A percentile compares a stretch with the other conserved stretches of the same genome.
Conservation (phyloP, 495 filamentous ascomycete genomes). For the Parathielavia hyrcaniae region DNA sequence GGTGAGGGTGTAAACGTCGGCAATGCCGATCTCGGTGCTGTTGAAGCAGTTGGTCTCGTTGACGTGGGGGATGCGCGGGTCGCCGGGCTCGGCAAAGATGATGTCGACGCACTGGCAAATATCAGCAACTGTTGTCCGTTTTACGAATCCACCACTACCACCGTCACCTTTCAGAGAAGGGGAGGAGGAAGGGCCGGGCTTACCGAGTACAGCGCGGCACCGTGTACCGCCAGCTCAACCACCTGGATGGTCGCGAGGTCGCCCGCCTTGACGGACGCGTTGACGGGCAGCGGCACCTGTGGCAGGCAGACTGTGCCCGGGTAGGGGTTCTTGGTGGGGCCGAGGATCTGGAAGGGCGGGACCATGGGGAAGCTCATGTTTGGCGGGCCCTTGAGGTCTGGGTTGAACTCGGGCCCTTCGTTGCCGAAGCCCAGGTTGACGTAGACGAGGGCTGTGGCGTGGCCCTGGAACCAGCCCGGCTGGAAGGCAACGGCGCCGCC, state of each 20-base stretch:
- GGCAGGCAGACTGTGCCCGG: slow-evolving; percentile 84
- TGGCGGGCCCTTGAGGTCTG: slow-evolving; percentile 44
- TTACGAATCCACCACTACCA: background rate
- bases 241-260: slow-evolving; percentile 94
- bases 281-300: slow-evolving; percentile 78
- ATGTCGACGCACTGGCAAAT: slow-evolving; percentile 75
- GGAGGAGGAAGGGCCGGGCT: slow-evolving; percentile 34
- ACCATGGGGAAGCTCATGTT: slow-evolving; percentile 89
- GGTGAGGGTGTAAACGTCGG: slow-evolving; percentile 63
- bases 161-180: too few species aligned
- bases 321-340: slow-evolving; percentile 74
- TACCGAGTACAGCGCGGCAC: slow-evolving; percentile 87
- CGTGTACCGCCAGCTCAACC: slow-evolving; percentile 82
- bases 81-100: slow-evolving; percentile 66
- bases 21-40: slow-evolving; percentile 63
- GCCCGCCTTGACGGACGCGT: slow-evolving; percentile 64
- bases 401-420: slow-evolving; percentile 39
- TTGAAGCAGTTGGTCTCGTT: slow-evolving; percentile 81
- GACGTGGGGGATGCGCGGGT: slow-evolving; percentile 58
- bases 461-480: slow-evolving; percentile 92
- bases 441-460: slow-evolving; percentile 78
- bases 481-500: slow-evolving; percentile 85
- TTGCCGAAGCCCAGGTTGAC: slow-evolving; percentile 90
- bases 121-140: too few species aligned
- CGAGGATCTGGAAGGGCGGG: slow-evolving; percentile 76